These are phyloP conservation scores for Emericellopsis atlantica DNA, from an alignment of 2,329 filamentous ascomycete species.

Conservation along the genomic window DNA sequence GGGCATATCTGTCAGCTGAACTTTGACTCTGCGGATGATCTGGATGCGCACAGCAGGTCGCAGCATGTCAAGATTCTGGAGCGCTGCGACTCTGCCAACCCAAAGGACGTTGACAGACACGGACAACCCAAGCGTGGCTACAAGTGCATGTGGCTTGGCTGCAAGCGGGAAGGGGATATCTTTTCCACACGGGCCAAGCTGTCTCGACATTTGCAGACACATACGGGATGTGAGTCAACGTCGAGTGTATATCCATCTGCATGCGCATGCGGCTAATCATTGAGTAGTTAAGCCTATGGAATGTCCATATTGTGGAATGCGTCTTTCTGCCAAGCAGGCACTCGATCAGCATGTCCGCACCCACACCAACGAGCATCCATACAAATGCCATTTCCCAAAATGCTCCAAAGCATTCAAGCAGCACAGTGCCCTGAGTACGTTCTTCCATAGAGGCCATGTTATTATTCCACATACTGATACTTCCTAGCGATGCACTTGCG, in stretches of 20 bases:
- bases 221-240: conserved; percentile 44
- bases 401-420: conserved; percentile 51
- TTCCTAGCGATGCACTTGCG: conserved; percentile 50
- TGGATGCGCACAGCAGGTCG: conserved; percentile 42
- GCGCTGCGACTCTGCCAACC: too few relatives aligned
- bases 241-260: conserved; percentile 5
- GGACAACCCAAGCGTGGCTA: conserved; percentile 31
- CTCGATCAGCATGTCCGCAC: conserved; percentile 55
- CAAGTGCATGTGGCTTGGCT: conserved; percentile 43
- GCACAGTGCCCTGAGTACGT: conserved; percentile 52
- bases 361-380: conserved; percentile 54
- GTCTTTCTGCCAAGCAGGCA: conserved; percentile 55
- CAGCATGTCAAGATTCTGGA: conserved; percentile 32
- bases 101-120: not conserved
- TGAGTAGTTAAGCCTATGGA: conserved; percentile 43
- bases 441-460: not conserved
- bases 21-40: conserved; percentile 30
- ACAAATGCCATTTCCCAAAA: conserved; percentile 32
- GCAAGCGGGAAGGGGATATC: conserved; percentile 34
- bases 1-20: conserved; percentile 16
- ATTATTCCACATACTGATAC: not conserved
- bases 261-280: conserved; percentile 3
- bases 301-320: conserved; percentile 40
- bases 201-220: conserved; percentile 51
- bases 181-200: conserved; percentile 51